These are phyloP conservation scores for Alnus glutinosa DNA, from an alignment of 306 rosid species.

Conservation along the genomic window DNA sequence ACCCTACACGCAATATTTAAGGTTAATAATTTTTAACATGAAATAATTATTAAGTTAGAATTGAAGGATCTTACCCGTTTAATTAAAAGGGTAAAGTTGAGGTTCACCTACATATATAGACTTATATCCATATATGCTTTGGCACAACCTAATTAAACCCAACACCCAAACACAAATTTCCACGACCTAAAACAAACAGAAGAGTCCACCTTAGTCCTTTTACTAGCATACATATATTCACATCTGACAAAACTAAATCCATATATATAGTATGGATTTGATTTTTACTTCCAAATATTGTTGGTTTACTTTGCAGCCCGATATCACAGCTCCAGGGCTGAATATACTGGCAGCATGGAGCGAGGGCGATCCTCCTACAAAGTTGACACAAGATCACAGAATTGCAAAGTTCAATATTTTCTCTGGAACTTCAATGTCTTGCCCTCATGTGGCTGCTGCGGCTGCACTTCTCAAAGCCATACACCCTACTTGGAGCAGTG, in stretches of 20 bases:
- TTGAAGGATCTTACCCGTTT: too few species aligned
- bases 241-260: not conserved
- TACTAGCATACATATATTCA: not conserved
- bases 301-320: slow-evolving; percentile 65
- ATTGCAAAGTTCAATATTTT: slow-evolving; percentile 61
- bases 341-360: slow-evolving; percentile 96
- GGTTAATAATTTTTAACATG: too few species aligned
- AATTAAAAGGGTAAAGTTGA: too few species aligned
- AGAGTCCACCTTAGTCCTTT: not conserved
- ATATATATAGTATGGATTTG: not conserved
- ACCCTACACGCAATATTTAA: too few species aligned
- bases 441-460: slow-evolving; percentile 85
- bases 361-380: slow-evolving; percentile 67
- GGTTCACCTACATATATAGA: too few species aligned
- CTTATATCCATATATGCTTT: too few species aligned
- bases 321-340: slow-evolving; percentile 91
- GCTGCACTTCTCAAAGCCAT: slow-evolving; percentile 78
- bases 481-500: slow-evolving; percentile 82
- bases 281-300: slow-evolving; percentile 3
- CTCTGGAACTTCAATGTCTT: slow-evolving; percentile 96
- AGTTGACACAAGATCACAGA: slow-evolving; percentile 55
- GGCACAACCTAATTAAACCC: too few species aligned
- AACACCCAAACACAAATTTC: too few species aligned
- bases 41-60: too few species aligned
- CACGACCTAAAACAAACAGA: too few species aligned